These are phyloP conservation scores for Terfezia boudieri DNA, from an alignment of 495 filamentous ascomycete species.

Conservation along the genomic window DNA sequence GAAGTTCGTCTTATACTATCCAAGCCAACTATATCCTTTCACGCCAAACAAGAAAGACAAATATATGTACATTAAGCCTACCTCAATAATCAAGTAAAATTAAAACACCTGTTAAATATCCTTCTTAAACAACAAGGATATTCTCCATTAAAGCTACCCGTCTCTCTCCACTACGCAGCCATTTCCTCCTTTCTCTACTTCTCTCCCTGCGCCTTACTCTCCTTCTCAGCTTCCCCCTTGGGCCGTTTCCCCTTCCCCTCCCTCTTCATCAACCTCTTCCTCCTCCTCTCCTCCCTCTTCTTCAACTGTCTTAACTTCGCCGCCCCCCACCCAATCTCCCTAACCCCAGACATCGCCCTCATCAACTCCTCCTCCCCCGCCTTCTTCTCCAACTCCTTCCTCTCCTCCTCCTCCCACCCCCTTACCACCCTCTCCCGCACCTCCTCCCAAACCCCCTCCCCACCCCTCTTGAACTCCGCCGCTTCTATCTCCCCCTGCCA, in stretches of 20 bases:
- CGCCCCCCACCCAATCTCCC: conserved; percentile 6
- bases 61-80: too few relatives aligned
- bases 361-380: conserved; percentile 13
- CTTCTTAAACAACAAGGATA: too few relatives aligned
- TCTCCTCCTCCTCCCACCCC: background rate
- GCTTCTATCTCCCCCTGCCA: conserved; percentile 16
- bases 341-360: conserved; percentile 10
- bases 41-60: too few relatives aligned
- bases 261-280: conserved; percentile 2
- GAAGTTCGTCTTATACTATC: too few relatives aligned
- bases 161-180: too few relatives aligned
- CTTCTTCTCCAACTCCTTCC: background rate
- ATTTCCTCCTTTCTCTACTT: background rate
- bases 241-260: background rate
- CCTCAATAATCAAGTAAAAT: too few relatives aligned
- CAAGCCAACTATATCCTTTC: too few relatives aligned
- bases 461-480: conserved; percentile 3
- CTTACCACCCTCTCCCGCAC: background rate
- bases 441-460: conserved; percentile 10
- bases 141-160: too few relatives aligned
- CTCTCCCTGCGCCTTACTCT: background rate
- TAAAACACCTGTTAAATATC: too few relatives aligned
- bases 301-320: conserved; percentile 7
- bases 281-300: conserved; percentile 8
- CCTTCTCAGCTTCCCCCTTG: background rate